phyloP scores from a whole-genome alignment of 495 filamentous ascomycete species.

The Xylaria acuta region DNA sequence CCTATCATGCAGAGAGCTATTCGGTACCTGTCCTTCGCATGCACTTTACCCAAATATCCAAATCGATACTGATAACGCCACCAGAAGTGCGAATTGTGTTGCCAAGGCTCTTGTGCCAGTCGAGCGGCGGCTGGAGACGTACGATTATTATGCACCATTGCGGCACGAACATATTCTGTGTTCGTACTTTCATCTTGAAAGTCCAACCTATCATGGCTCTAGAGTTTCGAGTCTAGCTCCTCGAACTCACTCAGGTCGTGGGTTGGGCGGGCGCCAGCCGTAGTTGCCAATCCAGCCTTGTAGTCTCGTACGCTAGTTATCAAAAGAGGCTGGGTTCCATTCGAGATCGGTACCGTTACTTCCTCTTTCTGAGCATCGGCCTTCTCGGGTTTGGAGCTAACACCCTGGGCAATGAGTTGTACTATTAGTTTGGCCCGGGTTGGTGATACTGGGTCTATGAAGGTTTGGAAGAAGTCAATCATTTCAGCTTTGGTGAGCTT shows the following conservation, averaged over 20 bases:
- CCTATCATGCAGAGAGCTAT: not conserved
- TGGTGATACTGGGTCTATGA: conserved; percentile 75
- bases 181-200: conserved; percentile 14
- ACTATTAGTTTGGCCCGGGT: conserved; percentile 80
- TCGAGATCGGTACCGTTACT: conserved; percentile 39
- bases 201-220: conserved; percentile 16
- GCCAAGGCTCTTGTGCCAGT: not conserved
- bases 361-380: conserved; percentile 38
- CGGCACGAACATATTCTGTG: not conserved
- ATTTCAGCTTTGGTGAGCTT: conserved; percentile 79
- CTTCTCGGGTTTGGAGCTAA: conserved; percentile 46
- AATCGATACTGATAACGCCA: not conserved
- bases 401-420: conserved; percentile 78
- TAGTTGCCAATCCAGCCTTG: conserved; percentile 74
- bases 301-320: conserved; percentile 79
- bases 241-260: conserved; percentile 80
- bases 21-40: not conserved
- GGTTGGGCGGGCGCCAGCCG: conserved; percentile 72
- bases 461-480: conserved; percentile 77
- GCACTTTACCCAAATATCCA: conserved; percentile 7
- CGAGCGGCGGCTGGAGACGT: not conserved
- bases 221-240: conserved; percentile 80
- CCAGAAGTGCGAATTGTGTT: not conserved
- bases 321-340: conserved; percentile 53
- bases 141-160: not conserved